These are phyloP conservation scores for Wickerhamiella australiensis DNA, from an alignment of 805 yeast genomes.

Conservation along the genomic window DNA sequence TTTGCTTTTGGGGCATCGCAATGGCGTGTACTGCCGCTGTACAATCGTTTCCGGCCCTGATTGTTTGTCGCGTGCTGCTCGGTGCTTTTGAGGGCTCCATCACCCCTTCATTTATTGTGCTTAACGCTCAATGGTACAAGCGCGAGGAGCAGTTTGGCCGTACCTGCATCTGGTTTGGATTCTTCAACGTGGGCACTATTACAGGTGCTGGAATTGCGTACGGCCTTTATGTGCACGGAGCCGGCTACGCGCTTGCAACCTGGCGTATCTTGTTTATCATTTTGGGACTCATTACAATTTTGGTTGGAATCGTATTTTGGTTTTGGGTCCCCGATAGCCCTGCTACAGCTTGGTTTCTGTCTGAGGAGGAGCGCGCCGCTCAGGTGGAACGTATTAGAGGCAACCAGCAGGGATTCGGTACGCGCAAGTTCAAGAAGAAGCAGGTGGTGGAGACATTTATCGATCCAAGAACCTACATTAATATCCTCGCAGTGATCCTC, in stretches of 20 bases:
- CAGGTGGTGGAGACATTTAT: conserved; percentile 37
- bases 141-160: conserved; percentile 35
- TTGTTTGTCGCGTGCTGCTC: conserved; percentile 36
- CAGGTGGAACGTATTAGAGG: conserved; percentile 41
- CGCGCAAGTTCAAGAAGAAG: conserved; percentile 38
- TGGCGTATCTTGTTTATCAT: conserved; percentile 49
- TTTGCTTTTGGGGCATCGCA: conserved; percentile 38
- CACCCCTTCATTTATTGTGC: conserved; percentile 44
- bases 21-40: conserved; percentile 36
- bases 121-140: conserved; percentile 50
- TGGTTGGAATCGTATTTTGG: conserved; percentile 24
- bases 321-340: conserved; percentile 43
- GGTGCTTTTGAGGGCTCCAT: conserved; percentile 43
- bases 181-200: conserved; percentile 35
- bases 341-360: conserved; percentile 35
- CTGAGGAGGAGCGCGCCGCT: conserved; percentile 35
- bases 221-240: conserved; percentile 25
- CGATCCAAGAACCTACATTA: conserved; percentile 41
- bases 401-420: conserved; percentile 48
- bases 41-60: conserved; percentile 34
- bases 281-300: conserved; percentile 43
- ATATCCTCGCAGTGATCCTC: conserved; percentile 32
- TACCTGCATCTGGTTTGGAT: conserved; percentile 34
- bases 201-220: conserved; percentile 40
- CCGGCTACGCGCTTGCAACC: conserved; percentile 24